Evolutionary conservation across 2,329 filamentous ascomycete species (phyloP).

Genomic region (Chaetothyriales sp.): DNA sequence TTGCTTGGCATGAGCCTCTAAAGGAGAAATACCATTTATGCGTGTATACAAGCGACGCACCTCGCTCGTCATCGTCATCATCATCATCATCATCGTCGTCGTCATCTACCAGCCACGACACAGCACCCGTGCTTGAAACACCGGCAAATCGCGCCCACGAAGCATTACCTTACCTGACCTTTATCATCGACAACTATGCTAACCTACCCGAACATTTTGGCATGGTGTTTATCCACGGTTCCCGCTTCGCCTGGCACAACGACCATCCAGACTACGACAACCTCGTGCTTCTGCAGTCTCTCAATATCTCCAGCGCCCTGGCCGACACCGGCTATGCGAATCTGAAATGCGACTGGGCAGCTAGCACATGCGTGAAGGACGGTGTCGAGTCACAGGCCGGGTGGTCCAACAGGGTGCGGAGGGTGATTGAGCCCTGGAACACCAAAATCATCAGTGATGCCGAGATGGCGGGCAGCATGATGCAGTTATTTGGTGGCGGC

Average conservation of each 20-base stretch:
- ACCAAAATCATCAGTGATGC: slow-evolving; percentile 28
- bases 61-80: slow-evolving; percentile 16
- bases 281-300: slow-evolving; percentile 24
- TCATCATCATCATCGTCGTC: background rate
- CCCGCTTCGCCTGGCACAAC: slow-evolving; percentile 34
- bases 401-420: slow-evolving; percentile 28
- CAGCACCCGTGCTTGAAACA: slow-evolving; percentile 23
- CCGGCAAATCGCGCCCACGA: slow-evolving; percentile 36
- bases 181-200: slow-evolving; percentile 35
- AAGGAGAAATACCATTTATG: slow-evolving; percentile 32
- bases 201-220: slow-evolving; percentile 23
- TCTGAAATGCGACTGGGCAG: slow-evolving; percentile 38
- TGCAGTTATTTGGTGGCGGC: slow-evolving; percentile 25
- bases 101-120: no score
- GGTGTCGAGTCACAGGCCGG: slow-evolving; percentile 27
- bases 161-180: slow-evolving; percentile 36
- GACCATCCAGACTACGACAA: slow-evolving; percentile 34
- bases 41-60: slow-evolving; percentile 31
- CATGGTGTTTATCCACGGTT: slow-evolving; percentile 33
- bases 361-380: slow-evolving; percentile 27
- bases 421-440: slow-evolving; percentile 31
- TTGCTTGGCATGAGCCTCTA: slow-evolving; percentile 31
- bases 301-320: slow-evolving; percentile 30
- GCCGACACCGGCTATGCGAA: slow-evolving; percentile 33
- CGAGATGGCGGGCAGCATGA: slow-evolving; percentile 25